Percentiles rank a stretch among this genome's conserved stretches.
phyloP scores from a whole-genome alignment of 176 grass and related monocot genomes.

The Cocos nucifera region DNA sequence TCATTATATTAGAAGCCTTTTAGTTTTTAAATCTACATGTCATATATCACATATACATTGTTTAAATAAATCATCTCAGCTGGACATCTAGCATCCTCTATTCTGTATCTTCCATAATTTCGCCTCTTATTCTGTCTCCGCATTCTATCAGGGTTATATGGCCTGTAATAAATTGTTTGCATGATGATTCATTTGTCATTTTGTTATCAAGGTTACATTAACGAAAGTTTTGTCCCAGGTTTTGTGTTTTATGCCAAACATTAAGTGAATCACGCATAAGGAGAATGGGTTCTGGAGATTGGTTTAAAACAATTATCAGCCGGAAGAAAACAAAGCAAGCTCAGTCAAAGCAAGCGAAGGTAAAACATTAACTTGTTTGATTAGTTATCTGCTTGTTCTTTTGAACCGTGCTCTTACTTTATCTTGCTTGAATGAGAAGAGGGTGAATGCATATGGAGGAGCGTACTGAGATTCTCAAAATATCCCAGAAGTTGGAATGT shows the following conservation, averaged over 20 bases:
- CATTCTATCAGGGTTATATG: no score
- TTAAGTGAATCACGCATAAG: conserved; percentile 9
- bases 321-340: conserved; percentile 62
- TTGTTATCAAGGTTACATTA: conserved; percentile 15
- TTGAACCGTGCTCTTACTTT: no score
- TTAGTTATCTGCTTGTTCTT: conserved; percentile 1
- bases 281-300: conserved; percentile 78
- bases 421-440: neutral
- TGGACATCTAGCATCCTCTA: no score
- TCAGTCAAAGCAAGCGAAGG: conserved; percentile 53
- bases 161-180: neutral
- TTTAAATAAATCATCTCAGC: no score
- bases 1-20: no score
- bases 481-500: no score
- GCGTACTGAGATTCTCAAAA: no score
- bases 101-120: no score
- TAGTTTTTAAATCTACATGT: no score
- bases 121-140: no score
- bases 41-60: no score
- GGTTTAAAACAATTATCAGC: conserved; percentile 83
- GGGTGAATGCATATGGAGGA: neutral
- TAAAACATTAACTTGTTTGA: conserved; percentile 13
- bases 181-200: no score
- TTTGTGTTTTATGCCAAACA: conserved; percentile 13
- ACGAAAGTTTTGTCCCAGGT: conserved; percentile 7